Conservation (phyloP, 108 stramenopile genomes). For the Stephanodiscus minutulus region DNA sequence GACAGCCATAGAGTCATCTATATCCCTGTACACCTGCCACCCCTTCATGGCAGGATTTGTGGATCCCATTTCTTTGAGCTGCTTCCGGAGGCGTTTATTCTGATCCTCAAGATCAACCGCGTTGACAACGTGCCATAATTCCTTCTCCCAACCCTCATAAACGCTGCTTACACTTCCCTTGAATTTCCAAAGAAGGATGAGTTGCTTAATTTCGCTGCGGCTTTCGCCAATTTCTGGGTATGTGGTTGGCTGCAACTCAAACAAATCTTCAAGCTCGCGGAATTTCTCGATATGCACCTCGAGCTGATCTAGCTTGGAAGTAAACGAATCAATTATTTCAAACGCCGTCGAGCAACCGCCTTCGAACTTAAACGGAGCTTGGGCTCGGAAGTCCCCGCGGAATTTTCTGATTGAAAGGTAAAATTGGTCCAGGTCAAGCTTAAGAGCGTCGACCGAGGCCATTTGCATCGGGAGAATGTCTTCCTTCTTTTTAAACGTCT, state of each 20-base stretch:
- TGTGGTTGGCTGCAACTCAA: slow-evolving; percentile 76
- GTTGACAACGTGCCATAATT: slow-evolving; percentile 70
- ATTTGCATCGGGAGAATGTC: slow-evolving; percentile 88
- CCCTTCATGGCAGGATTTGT: slow-evolving; percentile 69
- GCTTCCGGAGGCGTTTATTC: slow-evolving; percentile 82
- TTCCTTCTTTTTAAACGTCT: slow-evolving; percentile 87
- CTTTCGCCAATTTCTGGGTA: slow-evolving; percentile 85
- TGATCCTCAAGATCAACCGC: slow-evolving; percentile 79
- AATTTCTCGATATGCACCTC: slow-evolving; percentile 59
- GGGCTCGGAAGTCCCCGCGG: slow-evolving; percentile 72
- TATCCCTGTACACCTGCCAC: slow-evolving; percentile 84
- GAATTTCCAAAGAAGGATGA: slow-evolving; percentile 83
- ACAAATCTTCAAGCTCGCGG: slow-evolving; percentile 86
- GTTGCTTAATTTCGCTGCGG: slow-evolving; percentile 67
- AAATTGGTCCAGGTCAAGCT: slow-evolving; percentile 72
- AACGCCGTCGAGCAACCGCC: slow-evolving; percentile 72
- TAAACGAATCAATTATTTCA: slow-evolving; percentile 62
- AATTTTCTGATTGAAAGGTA: slow-evolving; percentile 63
- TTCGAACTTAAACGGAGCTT: slow-evolving; percentile 83
- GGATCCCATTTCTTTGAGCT: slow-evolving; percentile 73
- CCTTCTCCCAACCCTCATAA: slow-evolving; percentile 64
- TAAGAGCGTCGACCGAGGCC: slow-evolving; percentile 77
- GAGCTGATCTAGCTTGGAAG: slow-evolving; percentile 54
- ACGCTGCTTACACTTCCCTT: slow-evolving; percentile 61
- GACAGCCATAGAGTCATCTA: slow-evolving; percentile 80